Conservation (phyloP, 2,329 filamentous ascomycete genomes). For the Colletotrichum liriopes region DNA sequence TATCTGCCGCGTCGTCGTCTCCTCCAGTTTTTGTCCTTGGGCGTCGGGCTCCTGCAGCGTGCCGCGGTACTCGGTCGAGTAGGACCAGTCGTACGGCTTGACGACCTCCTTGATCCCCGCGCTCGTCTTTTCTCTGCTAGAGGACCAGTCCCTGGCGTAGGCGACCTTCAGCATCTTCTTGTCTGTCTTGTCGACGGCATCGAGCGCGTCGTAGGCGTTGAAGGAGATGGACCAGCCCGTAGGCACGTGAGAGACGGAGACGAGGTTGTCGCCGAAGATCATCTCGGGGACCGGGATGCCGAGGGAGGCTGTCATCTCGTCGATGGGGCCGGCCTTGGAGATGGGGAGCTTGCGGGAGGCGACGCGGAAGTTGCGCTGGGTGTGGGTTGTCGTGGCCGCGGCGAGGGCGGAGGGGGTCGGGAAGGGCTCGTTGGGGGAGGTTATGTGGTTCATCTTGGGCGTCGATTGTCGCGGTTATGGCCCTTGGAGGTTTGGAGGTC, state of each 20-base stretch:
- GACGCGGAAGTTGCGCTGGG: slow-evolving; percentile 80
- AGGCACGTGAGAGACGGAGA: slow-evolving; percentile 80
- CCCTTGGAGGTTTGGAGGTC: background rate
- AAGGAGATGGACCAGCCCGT: slow-evolving; percentile 87
- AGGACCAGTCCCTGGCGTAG: slow-evolving; percentile 89
- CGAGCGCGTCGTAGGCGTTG: slow-evolving; percentile 88
- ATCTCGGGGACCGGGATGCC: slow-evolving; percentile 95
- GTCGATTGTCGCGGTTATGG: slow-evolving; percentile 21
- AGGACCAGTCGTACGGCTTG: slow-evolving; percentile 98
- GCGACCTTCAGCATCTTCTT: slow-evolving; percentile 92
- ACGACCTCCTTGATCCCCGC: slow-evolving; percentile 94
- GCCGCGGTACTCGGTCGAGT: slow-evolving; percentile 89
- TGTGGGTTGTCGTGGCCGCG: slow-evolving; percentile 70
- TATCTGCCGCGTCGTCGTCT: slow-evolving; percentile 66
- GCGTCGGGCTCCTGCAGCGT: slow-evolving; percentile 62
- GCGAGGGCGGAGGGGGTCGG: slow-evolving; percentile 66
- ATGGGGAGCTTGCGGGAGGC: slow-evolving; percentile 93
- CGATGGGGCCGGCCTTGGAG: slow-evolving; percentile 91
- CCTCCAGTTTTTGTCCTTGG: background rate
- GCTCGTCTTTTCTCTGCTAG: slow-evolving; percentile 79
- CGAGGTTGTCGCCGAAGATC: slow-evolving; percentile 98
- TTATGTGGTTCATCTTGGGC: slow-evolving; percentile 57
- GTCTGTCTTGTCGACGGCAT: slow-evolving; percentile 94
- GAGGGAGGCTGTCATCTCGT: slow-evolving; percentile 83
- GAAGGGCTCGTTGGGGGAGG: slow-evolving; percentile 66